These are phyloP conservation scores for Fusarium staphyleae DNA, from an alignment of 2,329 filamentous ascomycete species.

Conservation along the genomic window DNA sequence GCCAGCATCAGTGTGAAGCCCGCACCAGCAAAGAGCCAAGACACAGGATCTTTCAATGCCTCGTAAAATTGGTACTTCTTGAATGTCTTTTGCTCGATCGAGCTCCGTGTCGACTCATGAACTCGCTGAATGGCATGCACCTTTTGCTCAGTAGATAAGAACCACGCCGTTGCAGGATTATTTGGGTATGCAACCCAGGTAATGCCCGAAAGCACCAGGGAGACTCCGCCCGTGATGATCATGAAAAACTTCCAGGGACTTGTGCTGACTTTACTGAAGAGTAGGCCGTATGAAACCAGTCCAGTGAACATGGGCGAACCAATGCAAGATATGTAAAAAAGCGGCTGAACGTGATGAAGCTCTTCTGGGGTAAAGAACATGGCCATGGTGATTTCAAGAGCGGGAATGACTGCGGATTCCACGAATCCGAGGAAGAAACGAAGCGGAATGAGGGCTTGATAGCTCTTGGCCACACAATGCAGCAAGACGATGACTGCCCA, in stretches of 20 bases:
- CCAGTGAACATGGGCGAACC: slow-evolving; percentile 27
- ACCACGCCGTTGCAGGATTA: slow-evolving; percentile 27
- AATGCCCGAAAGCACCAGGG: slow-evolving; percentile 14
- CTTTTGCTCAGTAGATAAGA: slow-evolving; percentile 38
- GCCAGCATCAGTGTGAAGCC: slow-evolving; percentile 49
- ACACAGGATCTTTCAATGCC: slow-evolving; percentile 41
- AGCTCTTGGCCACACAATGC: no score
- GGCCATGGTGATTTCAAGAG: no score
- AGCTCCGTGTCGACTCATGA: slow-evolving; percentile 40
- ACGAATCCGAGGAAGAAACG: no score
- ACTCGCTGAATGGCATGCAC: slow-evolving; percentile 44
- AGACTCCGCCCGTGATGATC: slow-evolving; percentile 24
- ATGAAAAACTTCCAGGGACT: slow-evolving; percentile 30
- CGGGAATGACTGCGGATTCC: no score
- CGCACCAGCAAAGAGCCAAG: slow-evolving; percentile 42
- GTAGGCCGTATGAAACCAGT: slow-evolving; percentile 23
- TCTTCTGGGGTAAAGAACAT: slow-evolving; percentile 21
- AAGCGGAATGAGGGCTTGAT: no score
- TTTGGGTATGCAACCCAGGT: slow-evolving; percentile 26
- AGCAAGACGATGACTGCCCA: no score
- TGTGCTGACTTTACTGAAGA: slow-evolving; percentile 14
- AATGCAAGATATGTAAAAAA: slow-evolving; percentile 27
- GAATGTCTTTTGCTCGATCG: slow-evolving; percentile 47
- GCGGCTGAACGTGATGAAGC: slow-evolving; percentile 18
- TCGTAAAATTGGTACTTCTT: slow-evolving; percentile 44